Base-by-base conservation (phyloP, 139 green algal species). In the Chlamydomonas incerta region DNA sequence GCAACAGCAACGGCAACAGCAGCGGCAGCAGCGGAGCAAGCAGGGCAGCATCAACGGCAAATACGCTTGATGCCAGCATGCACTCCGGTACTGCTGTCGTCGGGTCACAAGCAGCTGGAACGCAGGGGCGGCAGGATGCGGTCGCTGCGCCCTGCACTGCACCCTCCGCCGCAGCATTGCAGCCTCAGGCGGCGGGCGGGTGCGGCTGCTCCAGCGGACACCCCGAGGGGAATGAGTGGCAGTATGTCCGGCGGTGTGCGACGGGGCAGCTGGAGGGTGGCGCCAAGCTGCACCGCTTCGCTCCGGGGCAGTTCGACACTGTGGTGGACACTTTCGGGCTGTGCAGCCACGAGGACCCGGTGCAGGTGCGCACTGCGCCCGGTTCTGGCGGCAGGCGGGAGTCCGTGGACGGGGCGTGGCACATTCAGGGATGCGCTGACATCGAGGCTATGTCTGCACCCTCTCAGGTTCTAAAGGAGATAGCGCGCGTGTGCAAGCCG, bases 311-410 rank as follows among this genome's bases (percentile, higher is more conserved):
- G n/a, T 97, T 96, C 88, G 94, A 97, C 82, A 93, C 90, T 0
- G 91, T 97, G 3, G 90, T 98, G 31, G 95, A 97, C 62, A 86
- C 89, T 13, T 92, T 90, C 68, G 89, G 89, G 29, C 77, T 92
- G 33, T 92, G 89, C 72, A 88, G 75, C 0, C 86, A 90, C 58
- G 89, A 90, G 18, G 76, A 90, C 65, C 89, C 89, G 10, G 67
- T 85, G 23, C 77, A 74, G 63, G 77, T 74, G 21, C 37, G 57
- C n/a, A n/a, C n/a, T n/a, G n/a, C n/a, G n/a, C n/a, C n/a, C n/a
- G n/a, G n/a, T n/a, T n/a, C n/a, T n/a, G n/a, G n/a, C n/a, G n/a
- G n/a, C n/a, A n/a, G n/a, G n/a, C n/a, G n/a, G n/a, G n/a, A n/a
- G n/a, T n/a, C n/a, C n/a, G n/a, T n/a, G n/a, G n/a, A n/a, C n/a